A percentile compares a stretch with the other conserved stretches of the same genome.
Conservation (phyloP, 306 rosid species). For the Hylodesmum podocarpum region DNA sequence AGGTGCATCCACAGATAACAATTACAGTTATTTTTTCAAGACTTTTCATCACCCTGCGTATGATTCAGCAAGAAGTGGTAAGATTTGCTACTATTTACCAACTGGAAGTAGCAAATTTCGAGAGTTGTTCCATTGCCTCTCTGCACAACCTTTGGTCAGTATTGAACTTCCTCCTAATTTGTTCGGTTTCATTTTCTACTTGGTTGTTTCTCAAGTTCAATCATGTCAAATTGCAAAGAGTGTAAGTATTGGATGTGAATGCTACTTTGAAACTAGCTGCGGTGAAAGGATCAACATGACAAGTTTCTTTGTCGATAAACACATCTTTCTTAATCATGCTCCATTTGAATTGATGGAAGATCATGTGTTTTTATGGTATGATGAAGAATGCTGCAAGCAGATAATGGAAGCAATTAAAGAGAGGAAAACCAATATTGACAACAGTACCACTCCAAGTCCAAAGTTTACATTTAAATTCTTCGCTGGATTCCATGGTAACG, state of each 20-base stretch:
- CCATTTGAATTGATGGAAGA: background rate
- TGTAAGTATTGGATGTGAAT: constrained; percentile 9
- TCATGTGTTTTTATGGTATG: constrained; percentile 21
- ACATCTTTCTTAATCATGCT: too few relatives aligned
- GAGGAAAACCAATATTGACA: background rate
- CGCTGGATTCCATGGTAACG: too few relatives aligned
- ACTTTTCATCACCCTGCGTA: too few relatives aligned
- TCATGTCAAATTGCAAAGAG: rapidly evolving
- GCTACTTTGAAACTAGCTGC: background rate
- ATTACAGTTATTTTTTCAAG: too few relatives aligned
- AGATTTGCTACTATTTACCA: background rate
- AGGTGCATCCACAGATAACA: background rate
- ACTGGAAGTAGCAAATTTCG: background rate
- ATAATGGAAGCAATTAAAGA: background rate
- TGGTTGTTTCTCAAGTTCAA: background rate
- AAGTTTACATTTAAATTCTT: constrained; percentile 13
- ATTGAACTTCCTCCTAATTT: background rate
- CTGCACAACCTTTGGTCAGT: background rate
- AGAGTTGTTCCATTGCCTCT: background rate
- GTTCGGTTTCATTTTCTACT: constrained; percentile 3
- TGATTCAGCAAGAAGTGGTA: background rate
- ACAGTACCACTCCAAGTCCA: background rate
- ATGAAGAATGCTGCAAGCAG: background rate
- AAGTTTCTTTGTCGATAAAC: background rate
- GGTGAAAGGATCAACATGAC: background rate